Evolutionary conservation across 1,284 basidiomycete genomes (phyloP).

Genomic region (Puccinia brachypodii): DNA sequence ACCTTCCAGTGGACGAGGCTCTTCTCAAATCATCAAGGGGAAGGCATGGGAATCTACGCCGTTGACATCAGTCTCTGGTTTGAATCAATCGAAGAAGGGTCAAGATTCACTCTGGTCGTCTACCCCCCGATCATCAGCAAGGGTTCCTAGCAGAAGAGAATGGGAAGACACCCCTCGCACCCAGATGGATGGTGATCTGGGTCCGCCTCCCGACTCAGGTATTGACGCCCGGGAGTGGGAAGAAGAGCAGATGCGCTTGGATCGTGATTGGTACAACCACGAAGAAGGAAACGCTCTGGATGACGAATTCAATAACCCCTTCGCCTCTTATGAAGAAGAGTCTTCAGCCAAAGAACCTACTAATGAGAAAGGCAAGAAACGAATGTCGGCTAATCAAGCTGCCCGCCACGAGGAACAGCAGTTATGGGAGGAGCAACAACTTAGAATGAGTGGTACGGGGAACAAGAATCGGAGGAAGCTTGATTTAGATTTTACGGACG

Average conservation of each 20-base stretch:
- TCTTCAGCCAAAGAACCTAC: not conserved
- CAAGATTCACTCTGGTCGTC: slow-evolving; percentile 50
- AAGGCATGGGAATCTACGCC: slow-evolving; percentile 52
- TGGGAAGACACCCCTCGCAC: slow-evolving; percentile 77
- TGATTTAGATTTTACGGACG: slow-evolving; percentile 77
- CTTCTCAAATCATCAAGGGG: slow-evolving; percentile 49
- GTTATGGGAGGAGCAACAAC: slow-evolving; percentile 95
- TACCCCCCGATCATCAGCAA: slow-evolving; percentile 50
- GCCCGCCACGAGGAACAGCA: slow-evolving; percentile 85
- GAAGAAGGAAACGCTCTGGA: slow-evolving; percentile 81
- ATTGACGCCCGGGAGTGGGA: slow-evolving; percentile 78
- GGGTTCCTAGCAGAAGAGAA: slow-evolving; percentile 54
- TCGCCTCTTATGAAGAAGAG: slow-evolving; percentile 46
- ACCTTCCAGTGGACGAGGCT: slow-evolving; percentile 20
- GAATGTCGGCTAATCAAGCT: slow-evolving; percentile 54
- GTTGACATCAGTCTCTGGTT: slow-evolving; percentile 45
- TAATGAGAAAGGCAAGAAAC: slow-evolving; percentile 47
- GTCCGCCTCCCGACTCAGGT: slow-evolving; percentile 53
- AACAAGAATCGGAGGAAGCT: slow-evolving; percentile 70
- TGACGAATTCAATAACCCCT: slow-evolving; percentile 51
- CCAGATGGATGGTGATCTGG: slow-evolving; percentile 65
- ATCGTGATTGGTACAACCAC: slow-evolving; percentile 89
- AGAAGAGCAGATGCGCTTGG: slow-evolving; percentile 82
- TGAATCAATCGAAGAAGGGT: slow-evolving; percentile 29
- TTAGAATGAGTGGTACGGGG: slow-evolving; percentile 84